Evolutionary conservation across 140 eudicot species (phyloP), one percentile per base, ranked within the genome.

Genomic region (Erigeron philadelphicus): DNA sequence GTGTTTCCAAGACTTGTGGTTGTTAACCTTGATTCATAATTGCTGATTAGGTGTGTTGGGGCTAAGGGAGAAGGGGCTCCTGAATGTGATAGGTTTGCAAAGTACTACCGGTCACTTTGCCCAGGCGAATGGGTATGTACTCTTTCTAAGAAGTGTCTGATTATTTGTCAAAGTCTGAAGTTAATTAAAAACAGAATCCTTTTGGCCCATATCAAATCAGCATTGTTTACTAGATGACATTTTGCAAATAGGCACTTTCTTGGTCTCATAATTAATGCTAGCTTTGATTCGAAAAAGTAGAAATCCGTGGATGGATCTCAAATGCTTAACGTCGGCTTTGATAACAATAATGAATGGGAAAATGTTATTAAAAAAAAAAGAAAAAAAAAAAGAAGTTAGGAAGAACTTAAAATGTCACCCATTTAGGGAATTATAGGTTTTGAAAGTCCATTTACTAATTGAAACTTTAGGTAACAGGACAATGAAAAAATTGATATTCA

Each of bases 51-150:
- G 79, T 92, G 98, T 44, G 41, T 84, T 12, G 90, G 88, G 49
- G 98, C 95, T 11, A 92, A 84, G 82, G 95, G 98, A 56, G 98
- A 86, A 7, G 93, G 68, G 65, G 98, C 96, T 60, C 84, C 86
- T 0, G 98, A 92, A 81, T 92, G 98, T 67, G 79, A 92, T 66
- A 92, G 84, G 81, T 92, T 92, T 63, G 98, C 96, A 11, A 92
- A 92, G 75, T 92, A 79, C 71, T 92, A 92, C 65, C 85, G 98
- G 3, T 86, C 98, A 52, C 96, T 92, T 71, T 92, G 98, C 84
- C 98, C 98, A 7, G 95, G 85, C 61, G 98, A 92, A 86, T 92
- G 98, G 98, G 98, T 92, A 84, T 70, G 87, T 60, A 11, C 25
- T 43, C 11, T 56, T 13, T 31, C 4, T 31, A 0, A 52, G 7